Evolutionary conservation across 2,329 filamentous ascomycete genomes (phyloP), one percentile per base, ranked within the genome.

Genomic region (Fragosphaeria purpurea): DNA sequence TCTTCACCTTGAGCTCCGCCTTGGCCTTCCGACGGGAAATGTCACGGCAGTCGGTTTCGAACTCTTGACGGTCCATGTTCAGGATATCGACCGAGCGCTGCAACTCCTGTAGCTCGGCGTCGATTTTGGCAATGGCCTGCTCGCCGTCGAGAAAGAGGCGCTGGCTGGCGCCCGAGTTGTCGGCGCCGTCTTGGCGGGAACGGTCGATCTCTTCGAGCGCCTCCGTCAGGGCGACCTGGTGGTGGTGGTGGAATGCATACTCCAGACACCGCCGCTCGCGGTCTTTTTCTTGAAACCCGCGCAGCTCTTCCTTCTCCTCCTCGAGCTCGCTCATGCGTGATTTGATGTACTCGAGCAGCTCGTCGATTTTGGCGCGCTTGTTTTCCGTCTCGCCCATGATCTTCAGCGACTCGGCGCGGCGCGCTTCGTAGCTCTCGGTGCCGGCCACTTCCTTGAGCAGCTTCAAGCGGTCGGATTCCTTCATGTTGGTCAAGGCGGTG

Each of bases 301-400:
- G 82, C 40, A 98, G 74, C 66, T 98, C 94, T 62, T 96, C 89
- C 66, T 97, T 97, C 67, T 98, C 93, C 64, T 95, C 90, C 66
- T 98, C 93, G 0, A 98, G 75, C 66, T 98, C 93, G 40, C 74
- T 76, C 49, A 98, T 74, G 48, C 93, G 83, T 61, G 94, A 88
- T 61, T 93, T 89, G 67, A 98, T 96, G 62, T 93, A 94, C 48
- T 85, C 82, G 10, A 98, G 77, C 10, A 94, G 75, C 62, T 95
- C 89, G 63, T 98, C 93, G 54, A 97, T 97, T 69, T 96, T 96
- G 44, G 83, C 76, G 55, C 89, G 83, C 72, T 96, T 97, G 69
- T 89, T 94, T 66, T 91, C 89, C 12, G 93, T 97, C 58, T 98
- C 93, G 55, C 83, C 81, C 88, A 98, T 95, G 60, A 98, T 95